Base-by-base conservation (phyloP, 1,139 yeast species). In the Kluyveromyces sp. region DNA sequence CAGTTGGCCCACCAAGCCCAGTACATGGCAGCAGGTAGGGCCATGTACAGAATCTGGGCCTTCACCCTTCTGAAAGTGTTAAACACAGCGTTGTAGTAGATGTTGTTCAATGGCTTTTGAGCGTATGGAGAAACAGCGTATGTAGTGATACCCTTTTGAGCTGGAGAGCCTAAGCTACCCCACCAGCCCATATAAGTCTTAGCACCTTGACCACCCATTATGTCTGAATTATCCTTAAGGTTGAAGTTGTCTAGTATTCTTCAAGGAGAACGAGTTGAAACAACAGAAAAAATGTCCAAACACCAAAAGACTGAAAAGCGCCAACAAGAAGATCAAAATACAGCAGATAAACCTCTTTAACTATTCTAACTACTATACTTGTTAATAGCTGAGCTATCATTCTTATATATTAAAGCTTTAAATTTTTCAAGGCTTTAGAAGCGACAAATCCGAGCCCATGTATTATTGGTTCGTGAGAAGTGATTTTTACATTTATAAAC, bases 111-210 rank as follows among this genome's bases (percentile, higher is more conserved):
- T 48, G 97, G 96, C 67, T 79, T 82, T 69, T 94, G 94, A 48
- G 96, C 96, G 58, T 75, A 85, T 51, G 96, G 95, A 51, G 98
- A 84, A 50, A 92, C 89, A 47, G 95, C 74, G 75, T 92, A 94
- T 45, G 80, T 75, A 49, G 88, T 80, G 57, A 85, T 73, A 68
- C 85, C 82, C 70, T 86, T 88, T 74, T 89, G 97, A 64, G 77
- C 77, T 64, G 94, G 94, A 68, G 86, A 75, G 52, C 94, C 88
- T 54, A 66, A 67, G 71, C 73, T 67, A 64, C 96, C 96, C 97
- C 97, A 88, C 96, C 96, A 88, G 61, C 97, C 97, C 89, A 85
- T 80, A 65, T 84, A 88, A 62, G 89, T 66, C 62, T 78, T 79
- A 64, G 83, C 82, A 60, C 79, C 78, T 66, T 80, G 79, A 69